A percentile compares a stretch with the other conserved stretches of the same genome.
phyloP scores from a whole-genome alignment of 2,329 filamentous ascomycete genomes.

The Epicoccum nigrum region DNA sequence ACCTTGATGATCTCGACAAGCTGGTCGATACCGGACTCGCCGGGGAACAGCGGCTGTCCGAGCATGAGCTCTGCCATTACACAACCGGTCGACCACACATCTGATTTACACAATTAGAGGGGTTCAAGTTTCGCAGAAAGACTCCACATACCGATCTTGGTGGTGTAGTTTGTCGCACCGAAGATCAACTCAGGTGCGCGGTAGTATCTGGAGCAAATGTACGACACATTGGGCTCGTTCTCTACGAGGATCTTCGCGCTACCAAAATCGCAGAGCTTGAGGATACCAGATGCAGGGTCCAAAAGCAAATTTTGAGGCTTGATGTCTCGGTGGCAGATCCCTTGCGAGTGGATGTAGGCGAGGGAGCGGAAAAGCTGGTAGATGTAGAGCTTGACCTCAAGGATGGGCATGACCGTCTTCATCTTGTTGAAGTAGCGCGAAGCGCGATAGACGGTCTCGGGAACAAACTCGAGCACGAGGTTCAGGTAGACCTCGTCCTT shows the following conservation, averaged over 20 bases:
- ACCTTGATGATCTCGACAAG: constrained; percentile 99
- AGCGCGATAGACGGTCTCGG: constrained; percentile 96
- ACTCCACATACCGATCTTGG: constrained; percentile 86
- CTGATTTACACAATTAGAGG: constrained; percentile 56
- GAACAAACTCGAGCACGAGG: constrained; percentile 95
- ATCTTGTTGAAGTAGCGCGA: constrained; percentile 99
- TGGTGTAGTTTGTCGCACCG: constrained; percentile 98
- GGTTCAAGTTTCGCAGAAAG: constrained; percentile 7
- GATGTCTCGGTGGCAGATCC: constrained; percentile 98
- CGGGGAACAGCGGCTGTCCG: constrained; percentile 95
- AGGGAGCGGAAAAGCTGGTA: constrained; percentile 98
- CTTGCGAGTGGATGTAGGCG: constrained; percentile 98
- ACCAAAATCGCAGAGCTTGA: constrained; percentile 98
- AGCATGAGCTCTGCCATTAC: constrained; percentile 99
- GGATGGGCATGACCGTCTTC: constrained; percentile 99
- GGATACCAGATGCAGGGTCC: constrained; percentile 85
- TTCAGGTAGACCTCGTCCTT: constrained; percentile 99
- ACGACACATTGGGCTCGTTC: constrained; percentile 98
- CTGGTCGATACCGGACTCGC: constrained; percentile 98
- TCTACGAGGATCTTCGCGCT: constrained; percentile 98
- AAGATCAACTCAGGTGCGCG: constrained; percentile 97
- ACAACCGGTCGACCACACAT: constrained; percentile 99
- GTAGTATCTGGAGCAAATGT: constrained; percentile 99
- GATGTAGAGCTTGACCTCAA: constrained; percentile 99
- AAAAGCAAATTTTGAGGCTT: constrained; percentile 97